Conservation (phyloP, 345 rosid species). For the Eucalyptus tenuipes region DNA sequence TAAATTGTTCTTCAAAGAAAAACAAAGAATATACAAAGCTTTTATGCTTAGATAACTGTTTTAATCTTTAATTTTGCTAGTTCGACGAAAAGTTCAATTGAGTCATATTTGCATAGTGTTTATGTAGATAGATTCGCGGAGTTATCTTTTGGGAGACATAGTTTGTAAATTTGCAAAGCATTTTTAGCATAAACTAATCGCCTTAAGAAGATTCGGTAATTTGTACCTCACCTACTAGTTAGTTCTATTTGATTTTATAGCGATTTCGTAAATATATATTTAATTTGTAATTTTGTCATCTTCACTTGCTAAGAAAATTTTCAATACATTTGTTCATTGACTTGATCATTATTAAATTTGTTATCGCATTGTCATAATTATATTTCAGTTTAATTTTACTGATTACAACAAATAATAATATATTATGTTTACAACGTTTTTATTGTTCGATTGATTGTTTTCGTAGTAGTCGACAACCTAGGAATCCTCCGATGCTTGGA, state of each 20-base stretch:
- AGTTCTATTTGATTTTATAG: not conserved
- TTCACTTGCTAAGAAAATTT: no score
- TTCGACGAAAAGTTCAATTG: not conserved
- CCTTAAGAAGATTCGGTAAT: not conserved
- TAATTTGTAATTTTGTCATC: not conserved
- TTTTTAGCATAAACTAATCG: not conserved
- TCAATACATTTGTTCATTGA: not conserved
- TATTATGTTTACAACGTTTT: not conserved
- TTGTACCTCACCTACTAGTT: not conserved
- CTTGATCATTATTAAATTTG: not conserved
- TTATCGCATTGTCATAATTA: not conserved
- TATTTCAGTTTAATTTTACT: not conserved
- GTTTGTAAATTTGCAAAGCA: not conserved
- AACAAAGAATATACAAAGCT: no score
- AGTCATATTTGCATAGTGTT: not conserved
- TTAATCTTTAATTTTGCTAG: not conserved
- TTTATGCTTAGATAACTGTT: no score
- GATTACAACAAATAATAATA: not conserved
- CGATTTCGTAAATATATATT: not conserved
- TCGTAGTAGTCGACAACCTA: not conserved
- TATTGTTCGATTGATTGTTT: not conserved
- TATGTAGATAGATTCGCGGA: accelerated
- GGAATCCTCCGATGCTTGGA: not conserved
- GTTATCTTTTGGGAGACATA: not conserved
- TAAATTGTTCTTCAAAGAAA: not conserved